These are phyloP conservation scores for Saturnispora halmiae DNA, from an alignment of 805 yeast species.

Conservation along the genomic window DNA sequence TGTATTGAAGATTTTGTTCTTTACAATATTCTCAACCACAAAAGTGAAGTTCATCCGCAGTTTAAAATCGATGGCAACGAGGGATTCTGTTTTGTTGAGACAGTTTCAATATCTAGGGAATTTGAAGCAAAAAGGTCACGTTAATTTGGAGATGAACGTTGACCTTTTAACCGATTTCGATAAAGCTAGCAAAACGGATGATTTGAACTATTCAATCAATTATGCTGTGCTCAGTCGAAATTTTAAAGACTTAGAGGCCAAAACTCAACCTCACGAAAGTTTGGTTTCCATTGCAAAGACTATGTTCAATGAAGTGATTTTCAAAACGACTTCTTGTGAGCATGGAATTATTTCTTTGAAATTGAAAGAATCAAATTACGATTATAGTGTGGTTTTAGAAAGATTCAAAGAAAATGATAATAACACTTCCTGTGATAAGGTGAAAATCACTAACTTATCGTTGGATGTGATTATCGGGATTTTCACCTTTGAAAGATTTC, in stretches of 20 bases:
- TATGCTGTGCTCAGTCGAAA: slow-evolving; percentile 76
- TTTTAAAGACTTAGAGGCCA: slow-evolving; percentile 43
- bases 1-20: no score
- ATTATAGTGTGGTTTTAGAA: slow-evolving; percentile 1
- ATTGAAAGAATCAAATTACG: slow-evolving; percentile 1
- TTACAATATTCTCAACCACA: no score
- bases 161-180: slow-evolving; percentile 57
- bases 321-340: slow-evolving; percentile 15
- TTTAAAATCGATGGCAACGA: slow-evolving; percentile 1
- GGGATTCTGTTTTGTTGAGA: slow-evolving; percentile 39
- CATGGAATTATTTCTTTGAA: slow-evolving; percentile 14
- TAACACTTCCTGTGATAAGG: not conserved
- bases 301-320: slow-evolving; percentile 17
- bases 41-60: not conserved
- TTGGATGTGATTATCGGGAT: slow-evolving; percentile 73
- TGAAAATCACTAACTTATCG: slow-evolving; percentile 6
- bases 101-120: slow-evolving; percentile 32
- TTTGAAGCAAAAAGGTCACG: not conserved
- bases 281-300: slow-evolving; percentile 30
- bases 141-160: slow-evolving; percentile 30
- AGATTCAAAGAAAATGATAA: not conserved
- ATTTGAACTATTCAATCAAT: slow-evolving; percentile 72
- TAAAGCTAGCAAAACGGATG: slow-evolving; percentile 72
- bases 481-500: slow-evolving; percentile 78
- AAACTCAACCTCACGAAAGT: slow-evolving; percentile 32